Percentiles rank a stretch among this genome's conserved stretches.
These are phyloP conservation scores for Backusella morwellensis DNA, from an alignment of 192 early-diverging fungal genomes.

Conservation along the genomic window DNA sequence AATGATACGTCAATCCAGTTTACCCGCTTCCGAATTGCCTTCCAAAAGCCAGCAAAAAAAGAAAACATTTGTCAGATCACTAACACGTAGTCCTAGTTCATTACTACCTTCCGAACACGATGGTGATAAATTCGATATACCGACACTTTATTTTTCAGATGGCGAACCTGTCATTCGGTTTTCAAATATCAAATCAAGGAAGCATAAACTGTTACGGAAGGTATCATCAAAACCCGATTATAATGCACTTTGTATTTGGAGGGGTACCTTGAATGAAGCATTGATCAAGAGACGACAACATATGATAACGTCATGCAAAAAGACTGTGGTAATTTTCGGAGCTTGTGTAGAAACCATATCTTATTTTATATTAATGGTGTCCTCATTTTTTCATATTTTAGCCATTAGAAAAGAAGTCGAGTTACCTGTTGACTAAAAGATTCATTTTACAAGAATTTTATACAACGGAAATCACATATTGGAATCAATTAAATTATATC, in stretches of 20 bases:
- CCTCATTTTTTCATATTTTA: background rate
- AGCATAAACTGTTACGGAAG: background rate
- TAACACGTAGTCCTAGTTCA: background rate
- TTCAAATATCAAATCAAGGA: conserved; percentile 12
- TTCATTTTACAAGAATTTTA: conserved; percentile 35
- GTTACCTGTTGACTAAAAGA: conserved; percentile 8
- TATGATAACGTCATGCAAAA: background rate
- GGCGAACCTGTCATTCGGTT: background rate
- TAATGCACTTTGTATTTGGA: conserved; percentile 20
- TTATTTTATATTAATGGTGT: background rate
- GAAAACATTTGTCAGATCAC: background rate
- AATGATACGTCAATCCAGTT: background rate
- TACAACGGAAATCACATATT: conserved; percentile 30
- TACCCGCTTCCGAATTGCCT: background rate
- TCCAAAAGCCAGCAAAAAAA: background rate
- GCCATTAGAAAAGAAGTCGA: background rate
- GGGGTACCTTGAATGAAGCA: background rate
- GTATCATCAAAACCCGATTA: background rate
- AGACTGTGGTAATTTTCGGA: background rate
- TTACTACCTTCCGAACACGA: background rate
- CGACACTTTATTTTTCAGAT: background rate
- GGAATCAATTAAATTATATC: conserved; percentile 44
- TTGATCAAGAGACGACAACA: background rate
- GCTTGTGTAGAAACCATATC: background rate
- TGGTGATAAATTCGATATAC: background rate